Percentiles rank a stretch among this genome's conserved stretches.
Evolutionary conservation across 495 filamentous ascomycete genomes (phyloP).

Genomic region (Emericellopsis terricola): DNA sequence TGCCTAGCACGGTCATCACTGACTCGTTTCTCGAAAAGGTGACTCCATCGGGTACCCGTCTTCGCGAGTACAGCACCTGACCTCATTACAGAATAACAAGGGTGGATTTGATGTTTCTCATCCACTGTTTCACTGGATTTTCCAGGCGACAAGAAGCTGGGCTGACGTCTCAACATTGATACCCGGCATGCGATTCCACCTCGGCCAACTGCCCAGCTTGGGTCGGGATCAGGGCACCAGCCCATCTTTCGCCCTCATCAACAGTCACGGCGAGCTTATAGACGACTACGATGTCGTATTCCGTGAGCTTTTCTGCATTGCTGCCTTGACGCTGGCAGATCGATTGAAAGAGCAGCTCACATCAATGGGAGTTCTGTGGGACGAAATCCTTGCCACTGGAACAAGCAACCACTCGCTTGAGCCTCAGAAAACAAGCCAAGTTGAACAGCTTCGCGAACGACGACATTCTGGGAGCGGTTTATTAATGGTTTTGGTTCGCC

Average conservation of each 20-base stretch:
- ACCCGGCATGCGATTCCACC: slow-evolving; percentile 45
- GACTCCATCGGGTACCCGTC: too few species aligned
- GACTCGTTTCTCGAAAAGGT: slow-evolving; percentile 39
- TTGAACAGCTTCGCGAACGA: slow-evolving; percentile 5
- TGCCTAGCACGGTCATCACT: slow-evolving; percentile 70
- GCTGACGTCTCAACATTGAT: slow-evolving; percentile 43
- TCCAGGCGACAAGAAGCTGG: slow-evolving; percentile 66
- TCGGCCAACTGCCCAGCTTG: slow-evolving; percentile 21
- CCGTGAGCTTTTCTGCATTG: slow-evolving; percentile 73
- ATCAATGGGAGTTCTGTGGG: slow-evolving; percentile 57
- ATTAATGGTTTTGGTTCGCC: slow-evolving; percentile 64
- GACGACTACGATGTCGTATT: slow-evolving; percentile 59
- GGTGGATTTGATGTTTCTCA: slow-evolving; percentile 64
- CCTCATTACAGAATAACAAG: too few species aligned
- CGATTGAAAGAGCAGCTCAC: slow-evolving; percentile 41
- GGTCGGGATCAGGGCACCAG: slow-evolving; percentile 6
- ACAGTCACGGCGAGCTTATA: slow-evolving; percentile 26
- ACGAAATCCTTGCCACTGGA: slow-evolving; percentile 56
- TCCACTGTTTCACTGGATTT: slow-evolving; percentile 76
- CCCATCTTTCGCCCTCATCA: slow-evolving; percentile 15
- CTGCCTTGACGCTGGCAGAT: slow-evolving; percentile 54
- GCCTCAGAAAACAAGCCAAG: slow-evolving; percentile 10
- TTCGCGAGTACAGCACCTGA: too few species aligned
- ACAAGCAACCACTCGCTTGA: slow-evolving; percentile 3
- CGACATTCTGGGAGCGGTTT: slow-evolving; percentile 43